These are phyloP conservation scores for Serendipita indica DNA, from an alignment of 768 basidiomycete genomes.

Conservation along the genomic window DNA sequence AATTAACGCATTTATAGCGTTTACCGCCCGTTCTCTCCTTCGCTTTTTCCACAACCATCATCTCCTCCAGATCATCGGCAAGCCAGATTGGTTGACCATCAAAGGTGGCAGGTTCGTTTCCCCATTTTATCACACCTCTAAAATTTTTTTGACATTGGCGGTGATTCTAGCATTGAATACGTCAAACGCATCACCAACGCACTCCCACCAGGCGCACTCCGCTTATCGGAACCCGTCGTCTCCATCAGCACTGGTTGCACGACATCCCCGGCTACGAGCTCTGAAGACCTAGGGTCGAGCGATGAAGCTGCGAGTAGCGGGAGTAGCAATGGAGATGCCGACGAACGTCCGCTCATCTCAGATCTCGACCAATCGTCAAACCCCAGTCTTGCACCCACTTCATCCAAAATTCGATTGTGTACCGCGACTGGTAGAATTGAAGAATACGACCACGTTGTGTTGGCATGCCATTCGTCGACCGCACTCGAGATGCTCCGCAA, in stretches of 20 bases:
- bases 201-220: conserved; percentile 38
- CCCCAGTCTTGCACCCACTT: too few relatives aligned
- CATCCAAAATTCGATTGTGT: conserved; percentile 27
- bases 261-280: too few relatives aligned
- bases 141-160: not conserved
- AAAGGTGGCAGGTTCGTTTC: conserved; percentile 47
- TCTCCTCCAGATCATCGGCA: conserved; percentile 53
- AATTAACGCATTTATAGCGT: not conserved
- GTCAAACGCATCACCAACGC: conserved; percentile 45
- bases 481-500: conserved; percentile 32
- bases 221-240: conserved; percentile 42
- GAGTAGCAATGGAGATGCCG: too few relatives aligned
- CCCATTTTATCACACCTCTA: not conserved
- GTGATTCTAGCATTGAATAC: conserved; percentile 37
- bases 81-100: conserved; percentile 60
- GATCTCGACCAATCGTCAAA: too few relatives aligned
- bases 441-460: conserved; percentile 52
- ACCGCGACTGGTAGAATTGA: conserved; percentile 33
- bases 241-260: conserved; percentile 34
- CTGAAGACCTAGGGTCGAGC: too few relatives aligned
- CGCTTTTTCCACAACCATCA: conserved; percentile 65
- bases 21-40: conserved; percentile 17
- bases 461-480: conserved; percentile 60
- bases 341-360: too few relatives aligned
- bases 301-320: too few relatives aligned